Percentiles rank a stretch among this genome's conserved stretches.
phyloP scores from a whole-genome alignment of 768 basidiomycete genomes.

The Amanita pseudoporphyria region DNA sequence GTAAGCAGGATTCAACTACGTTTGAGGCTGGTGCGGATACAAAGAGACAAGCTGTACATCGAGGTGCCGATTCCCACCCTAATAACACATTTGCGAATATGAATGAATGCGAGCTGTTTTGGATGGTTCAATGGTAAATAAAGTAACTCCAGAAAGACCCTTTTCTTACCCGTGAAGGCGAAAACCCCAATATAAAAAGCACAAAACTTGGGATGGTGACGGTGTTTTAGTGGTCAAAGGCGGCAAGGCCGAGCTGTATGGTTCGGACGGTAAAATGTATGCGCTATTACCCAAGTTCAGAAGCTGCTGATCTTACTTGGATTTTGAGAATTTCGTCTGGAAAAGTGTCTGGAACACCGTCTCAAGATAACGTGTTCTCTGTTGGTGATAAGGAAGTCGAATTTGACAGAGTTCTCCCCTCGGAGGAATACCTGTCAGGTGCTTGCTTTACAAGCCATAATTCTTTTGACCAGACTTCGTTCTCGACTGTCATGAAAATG shows the following conservation, averaged over 20 bases:
- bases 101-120: conserved; percentile 26
- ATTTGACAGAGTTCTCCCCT: conserved; percentile 48
- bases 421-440: conserved; percentile 52
- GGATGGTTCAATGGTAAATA: conserved; percentile 73
- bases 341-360: conserved; percentile 31
- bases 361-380: conserved; percentile 25
- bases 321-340: conserved; percentile 39
- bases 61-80: background rate
- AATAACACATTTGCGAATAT: background rate
- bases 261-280: conserved; percentile 58
- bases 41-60: background rate
- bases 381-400: conserved; percentile 54
- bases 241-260: conserved; percentile 41
- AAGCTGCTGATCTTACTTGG: conserved; percentile 1
- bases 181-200: conserved; percentile 64
- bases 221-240: conserved; percentile 48
- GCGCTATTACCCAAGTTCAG: conserved; percentile 12
- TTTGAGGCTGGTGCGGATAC: background rate
- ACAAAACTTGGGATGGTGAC: conserved; percentile 89
- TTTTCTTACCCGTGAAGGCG: conserved; percentile 33
- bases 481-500: background rate
- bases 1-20: background rate
- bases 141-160: background rate
- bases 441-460: conserved; percentile 39
- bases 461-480: background rate